Conservation (phyloP, 164 flowering plant genomes). For the Stephania cephalantha region DNA sequence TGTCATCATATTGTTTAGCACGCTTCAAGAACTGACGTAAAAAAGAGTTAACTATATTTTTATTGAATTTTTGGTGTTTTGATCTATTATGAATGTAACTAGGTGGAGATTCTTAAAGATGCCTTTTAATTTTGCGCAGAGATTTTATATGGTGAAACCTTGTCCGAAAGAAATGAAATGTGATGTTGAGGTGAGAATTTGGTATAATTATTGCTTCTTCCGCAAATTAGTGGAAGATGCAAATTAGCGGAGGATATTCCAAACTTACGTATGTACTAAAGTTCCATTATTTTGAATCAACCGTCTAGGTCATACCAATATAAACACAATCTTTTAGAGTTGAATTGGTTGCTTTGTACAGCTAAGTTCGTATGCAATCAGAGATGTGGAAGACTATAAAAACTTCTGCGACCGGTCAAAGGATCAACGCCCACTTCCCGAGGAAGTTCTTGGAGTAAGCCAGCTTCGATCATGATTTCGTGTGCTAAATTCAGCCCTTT, state of each 20-base stretch:
- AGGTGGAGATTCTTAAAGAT: slow-evolving; percentile 5
- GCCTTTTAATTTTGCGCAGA: slow-evolving; percentile 45
- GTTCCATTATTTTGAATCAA: not conserved
- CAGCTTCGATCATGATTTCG: not conserved
- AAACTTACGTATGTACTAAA: not conserved
- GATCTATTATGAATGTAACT: not conserved
- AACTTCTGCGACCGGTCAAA: slow-evolving; percentile 88
- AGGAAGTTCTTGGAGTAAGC: slow-evolving; percentile 90
- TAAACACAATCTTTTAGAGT: not conserved
- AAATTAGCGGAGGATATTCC: not conserved
- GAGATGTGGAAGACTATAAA: slow-evolving; percentile 92
- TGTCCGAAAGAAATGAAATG: slow-evolving; percentile 96
- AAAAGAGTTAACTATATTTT: not conserved
- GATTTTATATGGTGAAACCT: slow-evolving; percentile 94
- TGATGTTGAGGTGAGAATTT: slow-evolving; percentile 78
- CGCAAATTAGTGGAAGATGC: not conserved
- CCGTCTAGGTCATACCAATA: not conserved
- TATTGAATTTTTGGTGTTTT: not conserved
- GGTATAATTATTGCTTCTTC: not conserved
- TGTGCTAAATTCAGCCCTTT: too few relatives aligned
- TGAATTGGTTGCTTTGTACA: slow-evolving; percentile 19
- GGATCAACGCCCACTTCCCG: slow-evolving; percentile 89
- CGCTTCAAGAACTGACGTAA: not conserved
- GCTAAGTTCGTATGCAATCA: slow-evolving; percentile 80
- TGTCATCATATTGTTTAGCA: not conserved